A percentile compares a stretch with the other conserved stretches of the same genome.
These are phyloP conservation scores for Lactarius deliciosus DNA, from an alignment of 768 basidiomycete genomes.

Conservation along the genomic window DNA sequence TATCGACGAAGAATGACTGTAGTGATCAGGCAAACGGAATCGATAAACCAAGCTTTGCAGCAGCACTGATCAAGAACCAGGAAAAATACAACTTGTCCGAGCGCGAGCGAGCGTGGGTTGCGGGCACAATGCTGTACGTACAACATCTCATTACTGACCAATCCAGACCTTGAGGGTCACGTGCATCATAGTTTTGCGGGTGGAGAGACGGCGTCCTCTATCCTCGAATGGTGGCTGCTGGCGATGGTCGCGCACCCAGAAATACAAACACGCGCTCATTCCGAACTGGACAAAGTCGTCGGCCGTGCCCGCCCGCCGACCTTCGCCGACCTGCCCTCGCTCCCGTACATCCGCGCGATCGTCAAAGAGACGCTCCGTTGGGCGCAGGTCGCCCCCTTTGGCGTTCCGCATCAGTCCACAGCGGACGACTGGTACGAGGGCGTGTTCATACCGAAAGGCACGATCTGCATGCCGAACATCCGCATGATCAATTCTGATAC, in stretches of 20 bases:
- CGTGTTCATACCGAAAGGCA: slow-evolving; percentile 24
- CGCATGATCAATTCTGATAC: slow-evolving; percentile 4
- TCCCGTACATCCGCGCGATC: slow-evolving; percentile 42
- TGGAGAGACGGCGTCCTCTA: slow-evolving; percentile 16
- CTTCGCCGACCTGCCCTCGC: slow-evolving; percentile 34
- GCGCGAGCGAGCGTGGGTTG: slow-evolving; percentile 25
- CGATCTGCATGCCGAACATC: slow-evolving; percentile 6
- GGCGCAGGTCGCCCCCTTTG: slow-evolving; percentile 32
- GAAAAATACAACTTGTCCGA: slow-evolving; percentile 11
- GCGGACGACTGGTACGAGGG: slow-evolving; percentile 23
- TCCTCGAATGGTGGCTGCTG: slow-evolving; percentile 39
- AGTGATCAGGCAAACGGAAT: not conserved
- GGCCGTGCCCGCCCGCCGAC: slow-evolving; percentile 39
- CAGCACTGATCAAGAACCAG: slow-evolving; percentile 14
- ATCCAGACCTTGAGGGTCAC: not conserved
- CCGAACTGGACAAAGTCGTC: slow-evolving; percentile 43
- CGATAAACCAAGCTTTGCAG: slow-evolving; percentile 10
- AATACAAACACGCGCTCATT: slow-evolving; percentile 40
- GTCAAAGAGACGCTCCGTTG: slow-evolving; percentile 38
- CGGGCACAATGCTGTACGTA: slow-evolving; percentile 24
- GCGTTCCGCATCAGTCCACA: slow-evolving; percentile 10
- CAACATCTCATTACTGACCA: not conserved
- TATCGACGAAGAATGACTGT: too few species aligned
- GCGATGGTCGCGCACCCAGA: slow-evolving; percentile 43
- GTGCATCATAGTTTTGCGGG: not conserved